Evolutionary conservation across 2,329 filamentous ascomycete species (phyloP).

Genomic region (Cryphonectria naterciae): DNA sequence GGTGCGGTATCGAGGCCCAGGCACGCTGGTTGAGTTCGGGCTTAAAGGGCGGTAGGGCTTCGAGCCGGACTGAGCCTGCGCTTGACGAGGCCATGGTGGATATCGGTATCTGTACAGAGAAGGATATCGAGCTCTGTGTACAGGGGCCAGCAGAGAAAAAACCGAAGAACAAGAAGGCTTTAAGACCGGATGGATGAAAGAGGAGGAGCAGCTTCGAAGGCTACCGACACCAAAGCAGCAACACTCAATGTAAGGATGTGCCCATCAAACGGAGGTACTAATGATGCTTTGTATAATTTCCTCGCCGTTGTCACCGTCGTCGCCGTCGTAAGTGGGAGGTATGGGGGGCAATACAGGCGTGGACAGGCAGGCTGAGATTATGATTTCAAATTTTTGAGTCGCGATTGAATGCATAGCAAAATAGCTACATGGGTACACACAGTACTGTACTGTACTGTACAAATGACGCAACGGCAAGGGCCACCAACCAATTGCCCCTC

Average conservation of each 20-base stretch:
- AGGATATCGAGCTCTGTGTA: not conserved
- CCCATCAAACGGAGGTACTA: not conserved
- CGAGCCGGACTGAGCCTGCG: slow-evolving; percentile 29
- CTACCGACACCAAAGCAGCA: not conserved
- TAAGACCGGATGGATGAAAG: not conserved
- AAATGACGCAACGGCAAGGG: not conserved
- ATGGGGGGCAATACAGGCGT: not conserved
- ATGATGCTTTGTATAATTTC: not conserved
- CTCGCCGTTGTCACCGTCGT: too few species aligned
- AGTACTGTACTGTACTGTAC: not conserved
- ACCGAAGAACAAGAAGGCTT: not conserved
- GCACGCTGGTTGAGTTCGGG: slow-evolving; percentile 70
- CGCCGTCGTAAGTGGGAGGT: not conserved
- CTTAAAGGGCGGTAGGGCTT: slow-evolving; percentile 53
- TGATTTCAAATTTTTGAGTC: not conserved
- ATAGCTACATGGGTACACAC: not conserved
- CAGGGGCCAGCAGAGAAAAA: not conserved
- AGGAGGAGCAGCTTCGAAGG: not conserved
- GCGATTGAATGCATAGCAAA: not conserved
- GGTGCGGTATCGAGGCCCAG: slow-evolving; percentile 86
- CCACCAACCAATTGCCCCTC: not conserved
- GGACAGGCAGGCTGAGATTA: not conserved
- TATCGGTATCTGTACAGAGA: too few species aligned
- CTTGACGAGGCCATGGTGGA: slow-evolving; percentile 38
- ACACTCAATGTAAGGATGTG: not conserved